Conservation (phyloP, 768 basidiomycete species). For the Trametes punicea region DNA sequence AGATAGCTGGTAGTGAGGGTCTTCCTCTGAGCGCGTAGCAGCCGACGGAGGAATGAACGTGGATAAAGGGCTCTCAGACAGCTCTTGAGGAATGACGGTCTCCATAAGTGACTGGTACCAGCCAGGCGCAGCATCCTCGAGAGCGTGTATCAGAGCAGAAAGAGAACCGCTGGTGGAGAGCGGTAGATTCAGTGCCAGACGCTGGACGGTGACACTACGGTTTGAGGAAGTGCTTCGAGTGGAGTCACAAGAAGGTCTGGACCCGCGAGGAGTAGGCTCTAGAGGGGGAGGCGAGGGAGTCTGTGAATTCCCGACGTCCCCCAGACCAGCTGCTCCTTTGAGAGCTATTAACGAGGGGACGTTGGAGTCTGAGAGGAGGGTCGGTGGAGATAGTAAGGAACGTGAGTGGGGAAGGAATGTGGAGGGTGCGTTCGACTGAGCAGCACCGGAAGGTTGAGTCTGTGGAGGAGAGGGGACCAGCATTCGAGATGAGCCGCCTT, state of each 20-base stretch:
- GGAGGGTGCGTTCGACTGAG: neutral
- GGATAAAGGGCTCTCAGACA: neutral
- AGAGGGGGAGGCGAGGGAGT: neutral
- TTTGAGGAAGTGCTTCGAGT: neutral
- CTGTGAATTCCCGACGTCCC: neutral
- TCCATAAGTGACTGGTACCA: conserved; percentile 21
- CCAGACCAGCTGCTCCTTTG: neutral
- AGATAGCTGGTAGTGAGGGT: neutral
- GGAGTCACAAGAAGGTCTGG: neutral
- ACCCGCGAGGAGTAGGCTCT: neutral
- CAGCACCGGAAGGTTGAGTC: neutral
- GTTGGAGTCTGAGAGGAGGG: neutral
- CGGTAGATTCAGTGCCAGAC: conserved; percentile 15
- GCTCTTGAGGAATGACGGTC: neutral
- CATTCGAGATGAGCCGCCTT: neutral
- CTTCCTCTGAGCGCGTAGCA: neutral
- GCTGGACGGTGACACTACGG: conserved; percentile 11
- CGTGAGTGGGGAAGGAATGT: conserved; percentile 2
- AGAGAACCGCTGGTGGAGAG: conserved; percentile 11
- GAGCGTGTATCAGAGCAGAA: conserved; percentile 8
- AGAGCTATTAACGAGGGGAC: neutral
- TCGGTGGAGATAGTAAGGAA: neutral
- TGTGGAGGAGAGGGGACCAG: neutral
- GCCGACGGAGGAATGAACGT: neutral
- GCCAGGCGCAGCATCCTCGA: conserved; percentile 17